phyloP scores from a whole-genome alignment of 768 basidiomycete genomes.

The Suillus luteus region DNA sequence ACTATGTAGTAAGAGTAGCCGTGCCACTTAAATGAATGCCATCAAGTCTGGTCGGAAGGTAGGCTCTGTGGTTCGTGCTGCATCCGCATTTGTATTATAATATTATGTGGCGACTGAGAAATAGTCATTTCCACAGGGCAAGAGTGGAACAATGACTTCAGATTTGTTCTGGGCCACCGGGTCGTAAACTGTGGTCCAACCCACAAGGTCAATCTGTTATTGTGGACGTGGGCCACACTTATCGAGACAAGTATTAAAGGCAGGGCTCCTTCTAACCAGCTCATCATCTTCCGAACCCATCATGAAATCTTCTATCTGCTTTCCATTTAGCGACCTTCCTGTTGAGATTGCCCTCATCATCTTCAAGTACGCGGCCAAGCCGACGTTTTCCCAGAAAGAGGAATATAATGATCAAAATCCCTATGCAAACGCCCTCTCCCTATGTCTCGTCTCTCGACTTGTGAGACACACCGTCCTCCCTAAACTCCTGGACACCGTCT shows the following conservation, averaged over 20 bases:
- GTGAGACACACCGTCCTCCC: slow-evolving; percentile 32
- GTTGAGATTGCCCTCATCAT: slow-evolving; percentile 39
- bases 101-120: not conserved
- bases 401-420: not conserved
- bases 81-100: not conserved
- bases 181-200: not conserved
- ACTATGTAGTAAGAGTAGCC: too few relatives aligned
- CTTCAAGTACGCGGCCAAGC: slow-evolving; percentile 32
- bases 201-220: not conserved
- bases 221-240: not conserved
- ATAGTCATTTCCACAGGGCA: not conserved
- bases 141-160: not conserved
- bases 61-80: not conserved
- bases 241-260: not conserved
- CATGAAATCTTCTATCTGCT: not conserved
- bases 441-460: slow-evolving; percentile 37
- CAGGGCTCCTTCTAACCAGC: not conserved
- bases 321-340: slow-evolving; percentile 30
- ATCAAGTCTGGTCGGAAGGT: not conserved
- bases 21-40: not conserved
- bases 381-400: slow-evolving; percentile 14
- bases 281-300: not conserved
- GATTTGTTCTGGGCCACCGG: not conserved
- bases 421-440: slow-evolving; percentile 29
- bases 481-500: slow-evolving; percentile 28